Base-by-base conservation (phyloP, 495 filamentous ascomycete species). In the Neurospora sp. region DNA sequence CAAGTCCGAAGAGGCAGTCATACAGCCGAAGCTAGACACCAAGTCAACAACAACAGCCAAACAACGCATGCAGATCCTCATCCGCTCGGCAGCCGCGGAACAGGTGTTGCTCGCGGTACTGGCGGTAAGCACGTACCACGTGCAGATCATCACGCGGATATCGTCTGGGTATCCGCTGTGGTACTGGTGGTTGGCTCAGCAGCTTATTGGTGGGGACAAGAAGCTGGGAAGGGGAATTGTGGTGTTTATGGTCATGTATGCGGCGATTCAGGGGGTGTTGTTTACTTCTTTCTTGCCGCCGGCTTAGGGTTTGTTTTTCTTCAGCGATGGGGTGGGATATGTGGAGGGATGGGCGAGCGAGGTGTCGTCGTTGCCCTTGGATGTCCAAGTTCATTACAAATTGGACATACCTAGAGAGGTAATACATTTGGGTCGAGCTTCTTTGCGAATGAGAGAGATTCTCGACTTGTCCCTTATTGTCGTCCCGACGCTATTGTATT, bases 231-330 rank as follows among this genome's bases (percentile, higher is more conserved):
- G 77, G 18, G 75, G 77, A 18, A 72, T 81, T 39, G 78, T 83
- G 54, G 77, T 80, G 37, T 91, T 87, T 76, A 93, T 96, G 89
- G 84, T 94, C 39, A 85, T 92, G 77, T 97, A 98, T 82, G 93
- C 88, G 4, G 76, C 92, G 46, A 86, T 97, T 48, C 95, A 98
- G 78, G 92, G 87, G 7, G 91, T 86, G 62, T 83, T 98, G 59
- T 98, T 92, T 84, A 89, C 93, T n/a, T 92, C 90, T n/a, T 98
- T 98, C 78, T 87, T 98, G 42, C 95, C 95, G 16, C 95, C 95
- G n/a, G 95, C 95, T 46, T 93, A 41, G 12, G 12, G 39, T 41
- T 14, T 40, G 12, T n/a, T 16, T 41, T 41, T 16, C 14, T 16
- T 41, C 2, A 41, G 40, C 40, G 14, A 41, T 41, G 40, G 40